Evolutionary conservation across 1,284 basidiomycete species (phyloP).

Genomic region (Melampsora larici-populina): DNA sequence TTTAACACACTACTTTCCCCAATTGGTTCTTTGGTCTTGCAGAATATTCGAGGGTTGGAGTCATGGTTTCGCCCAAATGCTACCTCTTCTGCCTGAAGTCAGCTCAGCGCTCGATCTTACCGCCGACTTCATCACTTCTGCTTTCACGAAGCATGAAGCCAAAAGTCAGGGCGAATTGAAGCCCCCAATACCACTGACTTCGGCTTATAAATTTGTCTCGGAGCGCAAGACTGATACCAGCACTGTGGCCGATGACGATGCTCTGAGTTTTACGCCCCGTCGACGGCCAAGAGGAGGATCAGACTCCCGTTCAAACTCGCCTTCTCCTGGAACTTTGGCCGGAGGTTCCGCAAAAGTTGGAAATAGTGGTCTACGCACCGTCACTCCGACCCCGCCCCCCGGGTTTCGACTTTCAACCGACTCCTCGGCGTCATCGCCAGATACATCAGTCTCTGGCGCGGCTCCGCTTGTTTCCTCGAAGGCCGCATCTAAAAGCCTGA

Average conservation of each 20-base stretch:
- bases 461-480: not conserved
- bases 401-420: not conserved
- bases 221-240: not conserved
- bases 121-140: conserved; percentile 39
- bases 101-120: conserved; percentile 38
- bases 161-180: not conserved
- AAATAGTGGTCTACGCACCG: not conserved
- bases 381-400: conserved; percentile 2
- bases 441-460: conserved; percentile 4
- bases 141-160: conserved; percentile 36
- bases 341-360: not conserved
- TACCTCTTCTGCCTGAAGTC: conserved; percentile 71
- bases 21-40: not conserved
- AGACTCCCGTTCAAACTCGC: conserved; percentile 24
- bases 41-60: conserved; percentile 45
- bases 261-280: conserved; percentile 34
- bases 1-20: conserved; percentile 2
- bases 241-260: conserved; percentile 26
- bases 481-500: conserved; percentile 21
- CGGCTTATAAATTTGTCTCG: not conserved
- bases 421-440: not conserved
- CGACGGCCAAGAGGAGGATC: conserved; percentile 20
- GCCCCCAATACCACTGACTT: not conserved
- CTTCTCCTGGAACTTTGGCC: conserved; percentile 20
- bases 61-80: conserved; percentile 94